A percentile compares a stretch with the other conserved stretches of the same genome.
Conservation (phyloP, 108 stramenopile species). For the Fistulifera solaris region DNA sequence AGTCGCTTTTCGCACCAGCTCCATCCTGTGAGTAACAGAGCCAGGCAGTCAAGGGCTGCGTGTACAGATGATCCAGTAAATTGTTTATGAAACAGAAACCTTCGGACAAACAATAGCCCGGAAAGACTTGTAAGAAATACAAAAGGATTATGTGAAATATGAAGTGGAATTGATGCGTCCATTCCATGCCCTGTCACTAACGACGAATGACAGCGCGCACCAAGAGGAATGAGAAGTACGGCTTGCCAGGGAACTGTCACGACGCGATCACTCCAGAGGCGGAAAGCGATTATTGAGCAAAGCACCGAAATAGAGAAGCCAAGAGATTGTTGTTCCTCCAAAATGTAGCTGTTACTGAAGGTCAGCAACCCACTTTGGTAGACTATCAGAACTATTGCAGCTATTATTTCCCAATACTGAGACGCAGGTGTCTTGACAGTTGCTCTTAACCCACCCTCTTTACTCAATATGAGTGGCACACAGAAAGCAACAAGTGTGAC, state of each 20-base stretch:
- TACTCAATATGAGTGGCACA: neutral
- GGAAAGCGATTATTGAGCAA: conserved; percentile 29
- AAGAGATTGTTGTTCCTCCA: conserved; percentile 48
- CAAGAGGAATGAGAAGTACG: conserved; percentile 35
- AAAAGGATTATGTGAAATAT: conserved; percentile 48
- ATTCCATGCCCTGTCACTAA: conserved; percentile 66
- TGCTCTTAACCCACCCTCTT: neutral
- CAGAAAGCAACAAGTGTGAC: conserved; percentile 26
- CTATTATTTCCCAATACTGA: conserved; percentile 23
- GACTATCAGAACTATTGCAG: conserved; percentile 35
- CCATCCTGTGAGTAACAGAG: conserved; percentile 30
- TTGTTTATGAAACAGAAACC: conserved; percentile 10
- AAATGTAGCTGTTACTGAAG: conserved; percentile 76
- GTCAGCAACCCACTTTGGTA: conserved; percentile 65
- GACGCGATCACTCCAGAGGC: conserved; percentile 18
- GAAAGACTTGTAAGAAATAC: conserved; percentile 46
- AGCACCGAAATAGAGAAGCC: conserved; percentile 52
- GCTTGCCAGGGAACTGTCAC: conserved; percentile 3
- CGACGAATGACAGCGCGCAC: conserved; percentile 42
- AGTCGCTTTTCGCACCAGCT: conserved; percentile 69
- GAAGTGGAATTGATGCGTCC: conserved; percentile 69
- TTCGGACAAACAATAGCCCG: conserved; percentile 31
- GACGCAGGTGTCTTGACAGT: conserved; percentile 6
- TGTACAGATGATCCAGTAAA: conserved; percentile 13
- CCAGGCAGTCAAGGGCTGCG: conserved; percentile 25